Evolutionary conservation across 2,329 filamentous ascomycete species (phyloP), one percentile per base, ranked within the genome.

Genomic region (Paraconiothyrium sp.): DNA sequence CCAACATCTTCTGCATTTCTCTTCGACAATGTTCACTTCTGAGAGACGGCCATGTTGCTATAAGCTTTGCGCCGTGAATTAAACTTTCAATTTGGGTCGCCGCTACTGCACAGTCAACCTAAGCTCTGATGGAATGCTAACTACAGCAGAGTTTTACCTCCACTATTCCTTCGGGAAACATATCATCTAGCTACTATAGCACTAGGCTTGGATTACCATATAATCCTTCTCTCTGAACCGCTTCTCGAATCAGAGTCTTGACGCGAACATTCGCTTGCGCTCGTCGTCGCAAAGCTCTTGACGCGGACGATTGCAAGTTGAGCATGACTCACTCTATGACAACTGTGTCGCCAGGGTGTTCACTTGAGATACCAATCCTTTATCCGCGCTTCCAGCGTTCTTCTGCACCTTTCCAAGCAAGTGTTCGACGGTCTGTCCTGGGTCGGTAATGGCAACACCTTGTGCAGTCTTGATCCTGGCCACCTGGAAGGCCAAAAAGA

Each of bases 401-500:
- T 83, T 86, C 20, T 82, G 64, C 37, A 88, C 85, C 79, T 88
- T 88, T 54, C 79, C 82, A 27, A 82, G 68, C 57, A 87, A 76
- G 72, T 88, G 85, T 57, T 86, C 81, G 20, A 88, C 84, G 68
- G 84, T 83, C 68, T 79, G 75, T 22, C 82, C 84, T 0, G 85
- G 73, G 30, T 78, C 82, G 1, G 79, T 77, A 3, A 85, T 85
- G 37, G 54, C 30, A 16, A 56, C 43, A 30, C 87, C 86, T 77
- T 88, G 85, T 0, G 87, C 87, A 0, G 85, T 86, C 75, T 86
- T 80, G 66, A 89, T 88, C 24, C 86, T 79, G 44, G 84, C 83
- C 37, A 88, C 81, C 76, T 89, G 87, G 73, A 88, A 85, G 61
- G 83, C 78, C 46, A 89, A 72, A 73, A 89, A 89, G 82, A 89